phyloP scores from a whole-genome alignment of 2,329 filamentous ascomycete genomes.

The Fusarium pseudoanthophilum region DNA sequence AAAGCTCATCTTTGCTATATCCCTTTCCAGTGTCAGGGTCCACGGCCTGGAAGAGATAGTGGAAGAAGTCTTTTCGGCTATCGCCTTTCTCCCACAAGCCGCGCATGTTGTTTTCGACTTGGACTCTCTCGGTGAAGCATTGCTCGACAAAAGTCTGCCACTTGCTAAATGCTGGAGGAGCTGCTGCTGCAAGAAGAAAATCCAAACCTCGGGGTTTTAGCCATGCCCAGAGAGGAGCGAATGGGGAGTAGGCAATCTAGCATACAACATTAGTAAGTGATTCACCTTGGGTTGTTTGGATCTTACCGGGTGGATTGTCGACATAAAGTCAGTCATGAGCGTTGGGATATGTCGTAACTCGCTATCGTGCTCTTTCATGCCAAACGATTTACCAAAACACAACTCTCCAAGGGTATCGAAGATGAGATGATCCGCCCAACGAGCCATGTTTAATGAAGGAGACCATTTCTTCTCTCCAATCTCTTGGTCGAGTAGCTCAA shows the following conservation, averaged over 20 bases:
- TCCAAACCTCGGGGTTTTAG: conserved; percentile 41
- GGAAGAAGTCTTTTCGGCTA: conserved; percentile 41
- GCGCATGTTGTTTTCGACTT: conserved; percentile 13
- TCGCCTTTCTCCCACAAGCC: conserved; percentile 2
- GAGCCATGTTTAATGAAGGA: conserved; percentile 25
- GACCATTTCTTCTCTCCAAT: conserved; percentile 11
- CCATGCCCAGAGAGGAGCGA: conserved; percentile 39
- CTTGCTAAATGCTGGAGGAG: conserved; percentile 30
- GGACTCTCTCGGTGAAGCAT: conserved; percentile 30
- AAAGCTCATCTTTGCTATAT: conserved; percentile 37
- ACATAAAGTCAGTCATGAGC: conserved; percentile 28
- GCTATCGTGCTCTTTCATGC: conserved; percentile 28
- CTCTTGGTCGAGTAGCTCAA: conserved; percentile 21
- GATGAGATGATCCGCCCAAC: conserved; percentile 35
- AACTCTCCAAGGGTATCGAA: conserved; percentile 39
- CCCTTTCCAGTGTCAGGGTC: conserved; percentile 43
- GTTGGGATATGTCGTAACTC: conserved; percentile 28
- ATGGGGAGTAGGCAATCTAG: conserved; percentile 37
- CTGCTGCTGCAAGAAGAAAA: conserved; percentile 23
- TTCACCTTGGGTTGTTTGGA: fast-evolving
- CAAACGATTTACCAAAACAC: conserved; percentile 37
- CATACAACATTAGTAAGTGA: not conserved
- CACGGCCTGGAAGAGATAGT: conserved; percentile 33
- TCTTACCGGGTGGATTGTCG: conserved; percentile 24
- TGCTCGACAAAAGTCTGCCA: conserved; percentile 37